Conservation (phyloP, 371 early-diverging fungal species). For the Dichotomocladium elegans region DNA sequence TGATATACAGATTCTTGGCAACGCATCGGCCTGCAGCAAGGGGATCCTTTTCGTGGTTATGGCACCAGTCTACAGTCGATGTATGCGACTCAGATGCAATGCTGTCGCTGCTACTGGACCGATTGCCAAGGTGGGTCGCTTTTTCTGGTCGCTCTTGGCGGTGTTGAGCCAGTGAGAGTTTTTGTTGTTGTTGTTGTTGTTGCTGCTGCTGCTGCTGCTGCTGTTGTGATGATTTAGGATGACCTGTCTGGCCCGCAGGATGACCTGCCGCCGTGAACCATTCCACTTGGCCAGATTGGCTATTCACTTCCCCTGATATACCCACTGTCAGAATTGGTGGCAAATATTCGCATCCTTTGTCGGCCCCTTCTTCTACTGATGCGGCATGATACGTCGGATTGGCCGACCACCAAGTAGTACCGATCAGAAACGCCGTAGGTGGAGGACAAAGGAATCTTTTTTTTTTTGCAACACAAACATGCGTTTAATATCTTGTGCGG, state of each 20-base stretch:
- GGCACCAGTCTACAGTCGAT: constrained; percentile 15
- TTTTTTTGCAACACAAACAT: not conserved
- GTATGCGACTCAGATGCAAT: no score
- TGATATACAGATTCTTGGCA: constrained; percentile 72
- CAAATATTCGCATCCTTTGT: constrained; percentile 6
- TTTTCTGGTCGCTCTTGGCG: not conserved
- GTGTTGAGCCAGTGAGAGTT: constrained; percentile 2
- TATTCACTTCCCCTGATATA: constrained; percentile 42
- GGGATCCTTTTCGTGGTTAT: constrained; percentile 14
- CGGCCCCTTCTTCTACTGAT: no score
- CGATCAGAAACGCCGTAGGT: constrained; percentile 73
- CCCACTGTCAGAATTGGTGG: constrained; percentile 41
- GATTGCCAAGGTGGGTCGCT: no score
- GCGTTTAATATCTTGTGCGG: no score
- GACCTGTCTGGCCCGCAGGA: constrained; percentile 24
- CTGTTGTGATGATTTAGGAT: constrained; percentile 3
- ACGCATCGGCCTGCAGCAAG: constrained; percentile 57
- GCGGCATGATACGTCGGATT: no score
- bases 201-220: constrained; percentile 4
- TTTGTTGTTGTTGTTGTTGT: constrained; percentile 18
- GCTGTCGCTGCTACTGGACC: not conserved
- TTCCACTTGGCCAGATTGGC: constrained; percentile 39
- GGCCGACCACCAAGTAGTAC: constrained; percentile 63
- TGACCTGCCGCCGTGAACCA: constrained; percentile 36
- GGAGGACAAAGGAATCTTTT: constrained; percentile 75